Conservation (phyloP, 371 early-diverging fungal species). For the Actinomortierella wolfii region DNA sequence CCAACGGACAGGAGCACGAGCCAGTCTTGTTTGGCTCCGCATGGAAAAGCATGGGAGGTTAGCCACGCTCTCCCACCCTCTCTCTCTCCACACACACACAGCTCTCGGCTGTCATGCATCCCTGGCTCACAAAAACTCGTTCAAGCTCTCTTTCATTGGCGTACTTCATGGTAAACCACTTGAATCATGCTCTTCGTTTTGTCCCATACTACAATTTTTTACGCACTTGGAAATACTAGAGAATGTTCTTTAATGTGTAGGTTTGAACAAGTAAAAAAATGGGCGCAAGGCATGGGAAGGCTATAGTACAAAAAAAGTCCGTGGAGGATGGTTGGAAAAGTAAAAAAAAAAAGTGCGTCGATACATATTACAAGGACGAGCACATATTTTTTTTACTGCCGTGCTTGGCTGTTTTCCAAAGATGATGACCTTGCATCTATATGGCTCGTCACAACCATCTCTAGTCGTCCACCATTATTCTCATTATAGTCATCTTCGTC, state of each 20-base stretch:
- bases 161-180: background rate
- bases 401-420: background rate
- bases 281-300: too few relatives aligned
- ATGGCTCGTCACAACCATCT: background rate
- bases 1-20: background rate
- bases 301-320: too few relatives aligned
- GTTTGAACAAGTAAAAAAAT: too few relatives aligned
- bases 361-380: background rate
- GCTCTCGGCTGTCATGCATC: too few relatives aligned
- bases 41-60: too few relatives aligned
- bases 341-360: background rate
- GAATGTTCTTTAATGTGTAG: too few relatives aligned
- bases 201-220: too few relatives aligned
- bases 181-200: background rate
- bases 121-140: too few relatives aligned
- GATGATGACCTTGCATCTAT: background rate
- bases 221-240: too few relatives aligned
- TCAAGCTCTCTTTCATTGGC: background rate
- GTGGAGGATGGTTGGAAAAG: too few relatives aligned
- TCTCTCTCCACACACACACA: background rate
- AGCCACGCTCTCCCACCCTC: background rate
- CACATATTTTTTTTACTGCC: background rate
- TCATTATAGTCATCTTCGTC: background rate
- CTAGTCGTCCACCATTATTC: slow-evolving; percentile 13
- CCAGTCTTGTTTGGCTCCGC: background rate